Evolutionary conservation across 1,284 basidiomycete genomes (phyloP).

Genomic region (Cronartium quercuum): DNA sequence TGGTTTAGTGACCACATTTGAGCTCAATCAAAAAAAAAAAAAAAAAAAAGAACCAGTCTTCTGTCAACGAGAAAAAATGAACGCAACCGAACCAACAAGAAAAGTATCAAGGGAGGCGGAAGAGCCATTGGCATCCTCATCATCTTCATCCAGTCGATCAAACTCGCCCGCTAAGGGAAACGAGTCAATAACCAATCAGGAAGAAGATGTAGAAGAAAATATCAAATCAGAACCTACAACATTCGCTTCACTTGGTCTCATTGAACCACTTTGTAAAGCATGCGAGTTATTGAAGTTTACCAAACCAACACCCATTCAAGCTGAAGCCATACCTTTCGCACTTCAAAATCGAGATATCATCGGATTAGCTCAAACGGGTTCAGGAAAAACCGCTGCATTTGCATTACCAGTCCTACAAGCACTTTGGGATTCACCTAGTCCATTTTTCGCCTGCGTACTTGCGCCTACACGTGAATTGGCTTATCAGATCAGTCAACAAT

Average conservation of each 20-base stretch:
- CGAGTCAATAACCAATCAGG: background rate
- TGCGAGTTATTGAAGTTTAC: conserved; percentile 77
- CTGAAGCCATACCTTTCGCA: conserved; percentile 80
- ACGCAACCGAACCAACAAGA: background rate
- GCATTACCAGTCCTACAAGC: conserved; percentile 92
- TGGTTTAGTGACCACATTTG: background rate
- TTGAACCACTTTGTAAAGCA: conserved; percentile 79
- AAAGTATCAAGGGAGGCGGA: background rate
- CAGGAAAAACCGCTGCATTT: conserved; percentile 97
- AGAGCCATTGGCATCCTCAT: background rate
- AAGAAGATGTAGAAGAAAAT: background rate
- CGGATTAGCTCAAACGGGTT: conserved; percentile 93
- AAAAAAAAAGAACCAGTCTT: background rate
- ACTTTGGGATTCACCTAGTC: conserved; percentile 90
- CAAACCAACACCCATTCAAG: conserved; percentile 85
- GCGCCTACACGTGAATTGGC: conserved; percentile 95
- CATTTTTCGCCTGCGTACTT: conserved; percentile 86
- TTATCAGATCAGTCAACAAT: conserved; percentile 96
- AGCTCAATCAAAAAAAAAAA: background rate
- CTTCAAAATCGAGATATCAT: conserved; percentile 90
- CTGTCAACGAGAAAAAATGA: background rate
- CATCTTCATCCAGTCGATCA: background rate
- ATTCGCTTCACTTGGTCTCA: conserved; percentile 68
- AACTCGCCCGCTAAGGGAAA: background rate
- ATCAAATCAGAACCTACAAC: conserved; percentile 42